Evolutionary conservation across 2,329 filamentous ascomycete genomes (phyloP), one percentile per base, ranked within the genome.

Genomic region (Bisporella sp.): DNA sequence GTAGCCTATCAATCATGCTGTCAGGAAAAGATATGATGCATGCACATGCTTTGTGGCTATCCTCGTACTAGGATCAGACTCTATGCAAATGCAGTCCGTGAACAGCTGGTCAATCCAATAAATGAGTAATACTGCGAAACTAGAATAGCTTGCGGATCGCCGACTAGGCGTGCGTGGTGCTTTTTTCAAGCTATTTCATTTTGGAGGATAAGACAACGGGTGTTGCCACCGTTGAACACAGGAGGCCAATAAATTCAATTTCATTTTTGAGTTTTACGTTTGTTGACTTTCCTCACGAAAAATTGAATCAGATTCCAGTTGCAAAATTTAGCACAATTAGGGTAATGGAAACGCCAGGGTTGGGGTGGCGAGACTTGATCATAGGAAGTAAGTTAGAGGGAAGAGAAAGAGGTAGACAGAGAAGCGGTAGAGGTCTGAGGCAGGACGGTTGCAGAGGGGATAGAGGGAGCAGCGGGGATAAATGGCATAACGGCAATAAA

Each of bases 391-490:
- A 21, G 21, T 21, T 21, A 3, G 21, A 3, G 21, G 21, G 21
- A 21, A 21, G 21, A 21, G 21, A 21, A 21, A 21, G 21, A 21
- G 21, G 21, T 21, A 21, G 21, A 21, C 21, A 21, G 21, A 21
- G 21, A 21, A 41, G 41, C 11, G 43, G 29, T 21, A 48, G 47
- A 49, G 46, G 50, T 43, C 3, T 9, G 8, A 43, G 11, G 21
- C 21, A 21, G 21, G 21, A 21, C 9, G 45, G 49, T 7, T 45
- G n/a, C 31, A 49, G 48, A 50, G 48, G 51, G 8, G 37, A 46
- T 39, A 52, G 11, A 50, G 39, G 45, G 5, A 48, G 40, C 31
- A 47, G 49, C 48, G 35, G 52, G 28, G 42, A 41, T 42, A 42
- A 46, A 51, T 9, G 31, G 29, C 35, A 42, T 35, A 48, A 31